phyloP scores from a whole-genome alignment of 2,329 filamentous ascomycete genomes.

The Sarocladium brachiariae region DNA sequence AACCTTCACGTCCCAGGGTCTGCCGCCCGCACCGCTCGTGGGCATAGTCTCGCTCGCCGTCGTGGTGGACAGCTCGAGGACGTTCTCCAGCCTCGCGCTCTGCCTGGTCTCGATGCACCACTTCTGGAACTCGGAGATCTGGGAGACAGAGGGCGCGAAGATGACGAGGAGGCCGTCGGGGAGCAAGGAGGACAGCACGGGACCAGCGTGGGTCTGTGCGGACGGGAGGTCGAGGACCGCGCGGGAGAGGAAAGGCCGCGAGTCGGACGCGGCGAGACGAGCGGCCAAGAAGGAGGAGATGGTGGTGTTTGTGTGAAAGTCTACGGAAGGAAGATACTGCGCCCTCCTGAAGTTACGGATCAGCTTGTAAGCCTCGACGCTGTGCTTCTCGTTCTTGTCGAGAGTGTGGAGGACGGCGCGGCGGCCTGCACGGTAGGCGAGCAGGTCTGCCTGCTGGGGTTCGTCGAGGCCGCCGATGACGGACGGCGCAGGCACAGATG shows the following conservation, averaged over 20 bases:
- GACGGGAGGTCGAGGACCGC: slow-evolving; percentile 68
- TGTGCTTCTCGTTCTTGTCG: slow-evolving; percentile 57
- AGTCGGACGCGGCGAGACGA: slow-evolving; percentile 36
- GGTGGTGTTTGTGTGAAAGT: slow-evolving; percentile 62
- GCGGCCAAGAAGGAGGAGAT: slow-evolving; percentile 55
- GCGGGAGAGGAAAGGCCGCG: slow-evolving; percentile 58
- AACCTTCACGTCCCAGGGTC: slow-evolving; percentile 57
- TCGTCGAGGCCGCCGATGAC: slow-evolving; percentile 24
- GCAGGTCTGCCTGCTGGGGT: slow-evolving; percentile 28
- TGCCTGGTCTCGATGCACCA: slow-evolving; percentile 45
- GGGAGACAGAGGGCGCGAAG: slow-evolving; percentile 73
- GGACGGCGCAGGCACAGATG: slow-evolving; percentile 10
- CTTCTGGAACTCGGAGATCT: slow-evolving; percentile 56
- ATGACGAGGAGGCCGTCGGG: slow-evolving; percentile 59
- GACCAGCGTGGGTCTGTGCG: slow-evolving; percentile 40
- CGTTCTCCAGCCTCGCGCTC: slow-evolving; percentile 48
- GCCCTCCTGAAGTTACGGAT: slow-evolving; percentile 62
- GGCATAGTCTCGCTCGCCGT: slow-evolving; percentile 20
- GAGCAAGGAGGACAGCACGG: slow-evolving; percentile 51
- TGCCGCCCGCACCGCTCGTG: slow-evolving; percentile 39
- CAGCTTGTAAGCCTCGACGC: slow-evolving; percentile 55
- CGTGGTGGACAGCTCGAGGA: slow-evolving; percentile 47
- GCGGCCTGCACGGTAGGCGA: slow-evolving; percentile 42
- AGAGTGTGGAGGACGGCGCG: slow-evolving; percentile 69
- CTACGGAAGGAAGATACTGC: slow-evolving; percentile 61